Evolutionary conservation across 345 rosid genomes (phyloP).

Genomic region (Lenwebbia sp.): DNA sequence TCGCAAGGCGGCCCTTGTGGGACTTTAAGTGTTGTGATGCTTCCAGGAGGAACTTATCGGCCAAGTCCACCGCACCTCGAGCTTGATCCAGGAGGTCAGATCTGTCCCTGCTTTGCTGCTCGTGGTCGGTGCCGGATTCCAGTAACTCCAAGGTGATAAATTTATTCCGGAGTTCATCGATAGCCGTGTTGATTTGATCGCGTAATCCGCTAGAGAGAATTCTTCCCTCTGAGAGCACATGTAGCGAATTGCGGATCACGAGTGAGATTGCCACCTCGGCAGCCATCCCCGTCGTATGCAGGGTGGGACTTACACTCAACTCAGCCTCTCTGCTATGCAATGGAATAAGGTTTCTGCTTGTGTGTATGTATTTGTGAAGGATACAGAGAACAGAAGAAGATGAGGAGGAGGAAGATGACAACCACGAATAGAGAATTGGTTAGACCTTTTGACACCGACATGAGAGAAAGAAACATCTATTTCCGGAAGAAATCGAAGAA

Average conservation of each 20-base stretch:
- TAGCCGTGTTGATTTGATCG: neutral
- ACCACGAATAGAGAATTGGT: too few relatives aligned
- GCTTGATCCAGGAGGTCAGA: rapidly evolving
- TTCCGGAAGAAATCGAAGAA: too few relatives aligned
- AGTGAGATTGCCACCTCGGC: neutral
- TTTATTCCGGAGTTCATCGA: neutral
- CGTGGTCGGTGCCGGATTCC: neutral
- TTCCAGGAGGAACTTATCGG: neutral
- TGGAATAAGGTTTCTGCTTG: neutral
- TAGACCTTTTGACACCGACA: too few relatives aligned
- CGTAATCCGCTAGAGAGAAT: neutral
- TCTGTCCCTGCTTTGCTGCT: neutral
- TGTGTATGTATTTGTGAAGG: neutral
- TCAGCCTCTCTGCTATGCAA: neutral
- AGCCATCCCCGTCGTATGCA: neutral
- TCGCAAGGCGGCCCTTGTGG: neutral
- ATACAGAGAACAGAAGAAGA: too few relatives aligned
- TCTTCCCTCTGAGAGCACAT: neutral
- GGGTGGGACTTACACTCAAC: neutral
- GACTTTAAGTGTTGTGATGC: neutral
- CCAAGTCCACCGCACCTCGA: rapidly evolving
- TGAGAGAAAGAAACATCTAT: too few relatives aligned
- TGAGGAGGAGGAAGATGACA: too few relatives aligned
- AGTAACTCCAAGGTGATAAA: neutral
- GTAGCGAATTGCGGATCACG: neutral